phyloP scores from a whole-genome alignment of 2,329 filamentous ascomycete species.

The Scortechinia acanthostroma region DNA sequence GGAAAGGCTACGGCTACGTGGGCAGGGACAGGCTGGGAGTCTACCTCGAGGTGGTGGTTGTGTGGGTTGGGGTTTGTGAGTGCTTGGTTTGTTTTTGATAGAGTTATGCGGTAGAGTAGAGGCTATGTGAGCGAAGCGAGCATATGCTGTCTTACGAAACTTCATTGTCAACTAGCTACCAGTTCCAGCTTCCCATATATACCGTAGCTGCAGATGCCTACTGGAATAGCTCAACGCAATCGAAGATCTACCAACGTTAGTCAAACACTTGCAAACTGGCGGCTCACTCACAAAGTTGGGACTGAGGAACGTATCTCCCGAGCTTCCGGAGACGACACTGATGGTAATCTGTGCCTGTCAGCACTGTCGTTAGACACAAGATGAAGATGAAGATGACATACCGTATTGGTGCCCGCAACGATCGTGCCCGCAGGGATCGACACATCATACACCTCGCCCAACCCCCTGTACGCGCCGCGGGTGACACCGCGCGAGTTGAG shows the following conservation, averaged over 20 bases:
- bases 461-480: conserved; percentile 55
- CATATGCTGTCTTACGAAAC: neutral
- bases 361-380: no score
- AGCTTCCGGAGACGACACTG: conserved; percentile 47
- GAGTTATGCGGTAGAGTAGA: conserved; percentile 1
- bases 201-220: no score
- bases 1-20: no score
- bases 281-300: conserved; percentile 40
- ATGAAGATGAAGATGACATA: no score
- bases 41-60: neutral
- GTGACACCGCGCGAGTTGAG: conserved; percentile 61
- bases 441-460: conserved; percentile 57
- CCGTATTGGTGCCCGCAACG: conserved; percentile 50
- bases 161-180: no score
- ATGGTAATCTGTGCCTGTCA: conserved; percentile 39
- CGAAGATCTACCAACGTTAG: conserved; percentile 13
- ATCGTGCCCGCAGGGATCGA: conserved; percentile 51
- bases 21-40: neutral
- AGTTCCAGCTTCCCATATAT: neutral
- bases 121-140: neutral
- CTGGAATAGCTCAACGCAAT: conserved; percentile 21
- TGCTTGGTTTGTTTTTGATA: conserved; percentile 6
- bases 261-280: conserved; percentile 1
- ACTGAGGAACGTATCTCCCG: conserved; percentile 41
- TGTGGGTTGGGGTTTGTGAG: neutral